These are phyloP conservation scores for Talaromyces sp. DNA, from an alignment of 2,329 filamentous ascomycete species.

Conservation along the genomic window DNA sequence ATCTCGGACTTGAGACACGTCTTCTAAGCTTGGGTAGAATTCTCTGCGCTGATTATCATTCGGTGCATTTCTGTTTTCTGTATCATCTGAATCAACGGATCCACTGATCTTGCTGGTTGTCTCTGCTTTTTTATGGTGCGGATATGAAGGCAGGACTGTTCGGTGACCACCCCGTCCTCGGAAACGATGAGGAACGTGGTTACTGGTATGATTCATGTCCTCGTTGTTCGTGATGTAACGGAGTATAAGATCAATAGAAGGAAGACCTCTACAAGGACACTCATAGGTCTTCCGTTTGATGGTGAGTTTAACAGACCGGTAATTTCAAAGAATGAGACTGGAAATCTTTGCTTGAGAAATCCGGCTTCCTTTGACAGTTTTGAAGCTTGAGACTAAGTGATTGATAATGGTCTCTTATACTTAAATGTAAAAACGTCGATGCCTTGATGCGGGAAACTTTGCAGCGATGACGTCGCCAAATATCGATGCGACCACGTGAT, in stretches of 20 bases:
- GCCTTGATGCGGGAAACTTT: background rate
- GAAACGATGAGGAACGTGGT: background rate
- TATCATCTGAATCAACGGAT: background rate
- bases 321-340: background rate
- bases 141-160: slow-evolving; percentile 7
- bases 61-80: background rate
- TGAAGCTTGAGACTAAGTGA: background rate
- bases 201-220: background rate
- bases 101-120: slow-evolving; percentile 12
- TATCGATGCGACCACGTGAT: background rate
- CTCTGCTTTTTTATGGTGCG: background rate
- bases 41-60: background rate
- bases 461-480: slow-evolving; percentile 7
- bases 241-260: background rate
- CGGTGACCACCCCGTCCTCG: background rate
- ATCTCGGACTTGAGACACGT: slow-evolving; percentile 31
- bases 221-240: background rate
- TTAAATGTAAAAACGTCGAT: background rate
- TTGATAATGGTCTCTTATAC: background rate
- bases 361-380: background rate
- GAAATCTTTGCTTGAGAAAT: background rate
- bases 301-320: background rate
- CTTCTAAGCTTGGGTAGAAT: slow-evolving; percentile 27
- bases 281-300: background rate
- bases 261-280: background rate